Evolutionary conservation across 768 basidiomycete genomes (phyloP).

Genomic region (Xerocomellus chrysenteron): DNA sequence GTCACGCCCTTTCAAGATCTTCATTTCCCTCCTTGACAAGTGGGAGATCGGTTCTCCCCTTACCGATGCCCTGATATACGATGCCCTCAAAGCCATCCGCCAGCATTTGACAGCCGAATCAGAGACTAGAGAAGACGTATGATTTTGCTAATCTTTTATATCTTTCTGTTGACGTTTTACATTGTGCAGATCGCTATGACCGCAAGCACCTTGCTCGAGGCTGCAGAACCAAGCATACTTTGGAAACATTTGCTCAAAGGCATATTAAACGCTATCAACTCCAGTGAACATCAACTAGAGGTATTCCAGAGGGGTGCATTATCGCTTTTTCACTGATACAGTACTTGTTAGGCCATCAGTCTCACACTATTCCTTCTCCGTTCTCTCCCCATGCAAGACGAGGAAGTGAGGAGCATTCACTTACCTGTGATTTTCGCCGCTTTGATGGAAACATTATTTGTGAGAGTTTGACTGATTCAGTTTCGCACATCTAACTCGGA

Average conservation of each 20-base stretch:
- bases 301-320: conserved; percentile 34
- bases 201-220: conserved; percentile 86
- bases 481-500: conserved; percentile 1
- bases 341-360: conserved; percentile 51
- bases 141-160: conserved; percentile 15
- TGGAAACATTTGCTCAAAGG: conserved; percentile 75
- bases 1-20: conserved; percentile 91
- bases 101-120: conserved; percentile 49
- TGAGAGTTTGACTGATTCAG: conserved; percentile 33
- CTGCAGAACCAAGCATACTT: conserved; percentile 83
- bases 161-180: not conserved
- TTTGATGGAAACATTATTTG: conserved; percentile 62
- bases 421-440: conserved; percentile 76
- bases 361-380: conserved; percentile 72
- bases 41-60: conserved; percentile 90
- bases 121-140: conserved; percentile 62
- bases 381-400: conserved; percentile 77
- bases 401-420: conserved; percentile 80
- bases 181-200: conserved; percentile 66
- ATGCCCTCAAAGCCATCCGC: conserved; percentile 75
- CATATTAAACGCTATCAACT: conserved; percentile 54
- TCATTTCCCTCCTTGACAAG: conserved; percentile 92
- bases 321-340: conserved; percentile 2
- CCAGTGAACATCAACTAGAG: conserved; percentile 45
- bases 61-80: conserved; percentile 75